phyloP scores from a whole-genome alignment of 148 eudicot species.

The Fagopyrum tataricum region DNA sequence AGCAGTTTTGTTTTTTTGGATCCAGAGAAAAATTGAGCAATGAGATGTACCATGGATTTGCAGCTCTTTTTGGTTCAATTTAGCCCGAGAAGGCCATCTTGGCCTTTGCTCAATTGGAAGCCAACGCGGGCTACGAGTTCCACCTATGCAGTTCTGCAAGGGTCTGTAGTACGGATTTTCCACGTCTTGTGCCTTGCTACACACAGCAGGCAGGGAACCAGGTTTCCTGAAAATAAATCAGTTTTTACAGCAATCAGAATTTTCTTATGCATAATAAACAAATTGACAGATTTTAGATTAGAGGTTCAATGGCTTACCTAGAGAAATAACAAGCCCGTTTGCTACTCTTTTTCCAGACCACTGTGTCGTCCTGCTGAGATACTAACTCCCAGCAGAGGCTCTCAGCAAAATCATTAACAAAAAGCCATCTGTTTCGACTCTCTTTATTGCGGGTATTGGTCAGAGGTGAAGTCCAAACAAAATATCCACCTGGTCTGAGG shows the following conservation, averaged over 20 bases:
- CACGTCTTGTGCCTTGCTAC: conserved; percentile 65
- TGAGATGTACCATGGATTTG: conserved; percentile 52
- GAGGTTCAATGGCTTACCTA: conserved; percentile 39
- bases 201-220: conserved; percentile 51
- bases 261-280: background rate
- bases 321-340: conserved; percentile 62
- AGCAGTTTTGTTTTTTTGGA: no score
- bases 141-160: conserved; percentile 77
- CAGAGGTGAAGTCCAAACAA: conserved; percentile 96
- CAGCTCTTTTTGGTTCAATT: conserved; percentile 58
- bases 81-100: conserved; percentile 81
- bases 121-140: conserved; percentile 87
- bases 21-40: background rate
- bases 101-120: conserved; percentile 65
- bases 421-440: conserved; percentile 70
- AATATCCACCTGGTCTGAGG: conserved; percentile 93
- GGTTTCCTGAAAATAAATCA: conserved; percentile 52
- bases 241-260: conserved; percentile 9
- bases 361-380: conserved; percentile 93
- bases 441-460: conserved; percentile 77
- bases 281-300: background rate
- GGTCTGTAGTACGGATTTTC: conserved; percentile 86
- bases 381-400: conserved; percentile 84
- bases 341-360: conserved; percentile 92
- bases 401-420: conserved; percentile 51